Base-by-base conservation (phyloP, 2,329 filamentous ascomycete genomes). In the Fusarium sambucinum region DNA sequence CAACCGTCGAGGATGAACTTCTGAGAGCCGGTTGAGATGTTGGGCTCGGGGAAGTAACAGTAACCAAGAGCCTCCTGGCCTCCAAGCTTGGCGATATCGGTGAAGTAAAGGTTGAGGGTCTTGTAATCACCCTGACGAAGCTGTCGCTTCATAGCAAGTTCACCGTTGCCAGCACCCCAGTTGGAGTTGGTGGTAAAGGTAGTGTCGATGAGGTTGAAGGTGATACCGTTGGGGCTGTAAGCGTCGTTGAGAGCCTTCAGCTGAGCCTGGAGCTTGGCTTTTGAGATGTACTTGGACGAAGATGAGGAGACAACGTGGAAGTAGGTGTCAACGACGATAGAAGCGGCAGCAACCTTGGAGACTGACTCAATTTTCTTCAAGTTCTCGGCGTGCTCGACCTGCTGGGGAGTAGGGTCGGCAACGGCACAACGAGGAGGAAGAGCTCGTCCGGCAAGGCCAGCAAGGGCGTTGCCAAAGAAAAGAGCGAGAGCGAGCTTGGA, bases 51-150 rank as follows among this genome's bases (percentile, higher is more conserved):
- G 75, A 82, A 83, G 73, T 80, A 80, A 77, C 81, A 83, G 73
- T 82, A 83, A n/a, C 83, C 83, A 2, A 71, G 69, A 47, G 69
- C 70, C 1, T 38, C 35, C 17, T 27, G 37, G 5, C 70, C 69
- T 0, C 67, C 63, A 35, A 69, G 27, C 42, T 67, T 71, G 7
- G 68, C 54, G 10, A 48, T 29, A 2, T 71, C 67, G 2, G 63
- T 54, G 44, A 79, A 77, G 59, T 81, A 79, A 38, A 82, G 70
- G 68, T 76, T 80, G 9, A 80, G 76, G n/a, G 73, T 73, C 25
- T 61, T 63, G 74, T 84, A 84, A 59, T 77, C 76, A 46, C 83
- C 83, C 74, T 81, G 77, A 61, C 81, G 81, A 12, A 85, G 82
- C 27, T 77, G 71, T 38, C 60, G 71, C 79, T 84, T 85, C 82